phyloP scores from a whole-genome alignment of 305 asterid genomes.

The Fraxinus paxiana region DNA sequence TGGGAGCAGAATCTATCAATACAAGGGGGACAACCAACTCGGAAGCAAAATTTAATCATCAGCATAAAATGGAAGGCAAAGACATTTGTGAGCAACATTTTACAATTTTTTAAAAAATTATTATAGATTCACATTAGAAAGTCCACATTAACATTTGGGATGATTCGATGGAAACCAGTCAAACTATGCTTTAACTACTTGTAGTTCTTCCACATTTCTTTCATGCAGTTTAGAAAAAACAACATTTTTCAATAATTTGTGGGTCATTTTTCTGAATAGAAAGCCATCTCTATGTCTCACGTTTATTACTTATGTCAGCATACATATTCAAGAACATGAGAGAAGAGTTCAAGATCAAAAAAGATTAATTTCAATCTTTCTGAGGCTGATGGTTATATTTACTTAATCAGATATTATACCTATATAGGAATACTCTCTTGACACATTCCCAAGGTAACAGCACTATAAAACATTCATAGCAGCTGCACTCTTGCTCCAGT shows the following conservation, averaged over 20 bases:
- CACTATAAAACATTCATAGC: not conserved
- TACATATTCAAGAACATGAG: not conserved
- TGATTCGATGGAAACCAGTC: not conserved
- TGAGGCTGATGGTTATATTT: not conserved
- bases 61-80: constrained; percentile 6
- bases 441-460: not conserved
- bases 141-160: not conserved
- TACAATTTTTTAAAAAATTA: not conserved
- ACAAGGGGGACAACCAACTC: constrained; percentile 12
- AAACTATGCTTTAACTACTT: not conserved
- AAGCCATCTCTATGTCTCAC: not conserved
- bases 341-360: not conserved
- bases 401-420: not conserved
- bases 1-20: constrained; percentile 6
- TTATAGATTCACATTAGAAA: not conserved
- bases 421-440: not conserved
- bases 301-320: not conserved
- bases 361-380: not conserved
- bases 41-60: not conserved
- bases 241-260: not conserved
- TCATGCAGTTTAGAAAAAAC: not conserved
- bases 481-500: not conserved
- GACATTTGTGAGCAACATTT: not conserved
- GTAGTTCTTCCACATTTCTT: not conserved
- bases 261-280: not conserved